phyloP scores from a whole-genome alignment of 441 rosid genomes.

The Populus hybrid region DNA sequence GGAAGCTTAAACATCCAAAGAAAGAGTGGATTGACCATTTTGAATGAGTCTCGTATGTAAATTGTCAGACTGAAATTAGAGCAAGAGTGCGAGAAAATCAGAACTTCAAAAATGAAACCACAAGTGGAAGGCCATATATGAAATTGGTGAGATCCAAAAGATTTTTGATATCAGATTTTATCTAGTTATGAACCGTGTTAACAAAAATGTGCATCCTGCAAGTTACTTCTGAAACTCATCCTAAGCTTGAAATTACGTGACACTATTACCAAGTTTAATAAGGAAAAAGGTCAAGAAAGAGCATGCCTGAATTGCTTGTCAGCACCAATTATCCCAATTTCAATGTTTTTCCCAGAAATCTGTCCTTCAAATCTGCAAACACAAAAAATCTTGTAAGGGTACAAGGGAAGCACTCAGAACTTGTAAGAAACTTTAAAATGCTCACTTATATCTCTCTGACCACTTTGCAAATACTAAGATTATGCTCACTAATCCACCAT shows the following conservation, averaged over 20 bases:
- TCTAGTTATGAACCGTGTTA: neutral
- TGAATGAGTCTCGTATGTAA: no score
- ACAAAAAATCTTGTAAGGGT: neutral
- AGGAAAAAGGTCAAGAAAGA: neutral
- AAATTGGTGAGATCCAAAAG: neutral
- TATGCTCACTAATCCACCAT: no score
- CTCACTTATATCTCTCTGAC: no score
- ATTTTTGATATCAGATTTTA: neutral
- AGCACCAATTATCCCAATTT: no score
- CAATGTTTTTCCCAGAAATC: slow-evolving; percentile 91
- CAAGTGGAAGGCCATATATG: neutral
- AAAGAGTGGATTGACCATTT: neutral
- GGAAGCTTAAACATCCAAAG: neutral
- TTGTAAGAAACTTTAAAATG: no score
- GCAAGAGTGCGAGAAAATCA: no score
- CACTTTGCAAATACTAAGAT: no score
- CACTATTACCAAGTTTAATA: neutral
- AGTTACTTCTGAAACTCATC: neutral
- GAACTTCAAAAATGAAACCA: neutral
- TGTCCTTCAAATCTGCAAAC: slow-evolving; percentile 91
- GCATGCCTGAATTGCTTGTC: slow-evolving; percentile 84
- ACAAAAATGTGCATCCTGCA: neutral
- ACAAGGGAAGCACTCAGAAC: no score
- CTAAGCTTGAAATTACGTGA: neutral
- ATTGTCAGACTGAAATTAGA: no score